Base-by-base conservation (phyloP, 1,139 yeast species). In the Protomyces macrosporus region DNA sequence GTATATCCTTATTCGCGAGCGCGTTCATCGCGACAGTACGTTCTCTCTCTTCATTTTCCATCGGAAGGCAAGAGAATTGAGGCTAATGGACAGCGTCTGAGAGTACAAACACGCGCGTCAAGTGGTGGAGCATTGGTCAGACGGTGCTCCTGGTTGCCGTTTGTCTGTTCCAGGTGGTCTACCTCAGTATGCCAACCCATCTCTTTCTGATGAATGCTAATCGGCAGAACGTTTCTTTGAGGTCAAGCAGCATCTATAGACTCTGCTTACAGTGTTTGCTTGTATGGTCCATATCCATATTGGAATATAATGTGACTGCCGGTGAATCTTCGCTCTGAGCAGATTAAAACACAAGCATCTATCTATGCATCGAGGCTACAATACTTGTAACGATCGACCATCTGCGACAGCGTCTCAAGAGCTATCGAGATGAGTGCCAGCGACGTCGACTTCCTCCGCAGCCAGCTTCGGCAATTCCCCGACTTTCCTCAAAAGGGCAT, bases 11-110 rank as follows among this genome's bases (percentile, higher is more conserved):
- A 90, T 93, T 67, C 86, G 98, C 77, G 98, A 93, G 78, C 86
- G 98, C 78, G 88, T 96, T 40, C 98, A 93, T 77, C 88, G 98
- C 82, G 93, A 93, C 78, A 93, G 98, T 16, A 98, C 98, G 6
- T 16, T 6, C 16, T 42, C 23, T 42, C 32, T 16, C 32, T 42
- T 5, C 6, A 16, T 3, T 2, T 6, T 5, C 9, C 3, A n/a
- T 5, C 48, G 14, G 16, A 42, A 23, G 48, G 9, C 23, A 23
- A 23, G 23, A 23, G 23, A 23, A 23, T 23, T 1, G 23, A 23
- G 2, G 23, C 23, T 23, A 23, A 23, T 23, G 23, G 48, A 4
- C 48, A 42, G 48, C 48, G 30, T 42, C 52, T 30, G 98, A 93
- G 78, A 87, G 96, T 36, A 93, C 98, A 61, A 93, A 93, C 77